Evolutionary conservation across 768 basidiomycete genomes (phyloP).

Genomic region (Suillus brevipes): DNA sequence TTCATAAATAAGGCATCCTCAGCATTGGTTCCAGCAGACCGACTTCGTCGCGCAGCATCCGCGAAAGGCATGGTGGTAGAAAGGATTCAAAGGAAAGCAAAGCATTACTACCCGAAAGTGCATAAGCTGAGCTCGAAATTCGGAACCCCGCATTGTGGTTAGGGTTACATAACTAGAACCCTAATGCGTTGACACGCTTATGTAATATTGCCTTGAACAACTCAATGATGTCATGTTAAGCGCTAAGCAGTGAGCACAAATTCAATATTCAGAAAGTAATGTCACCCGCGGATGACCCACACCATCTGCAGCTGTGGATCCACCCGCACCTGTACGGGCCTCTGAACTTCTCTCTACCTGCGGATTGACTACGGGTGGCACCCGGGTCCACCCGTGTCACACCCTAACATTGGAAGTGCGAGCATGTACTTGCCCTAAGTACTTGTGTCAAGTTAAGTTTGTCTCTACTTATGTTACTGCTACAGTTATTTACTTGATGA

Average conservation of each 20-base stretch:
- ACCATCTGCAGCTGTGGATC: no score
- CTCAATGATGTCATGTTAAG: no score
- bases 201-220: no score
- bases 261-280: no score
- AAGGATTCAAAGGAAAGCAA: not conserved
- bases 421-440: not conserved
- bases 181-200: no score
- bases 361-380: no score
- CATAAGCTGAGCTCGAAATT: constrained; percentile 16
- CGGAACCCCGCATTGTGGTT: constrained; percentile 31
- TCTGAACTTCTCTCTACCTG: no score
- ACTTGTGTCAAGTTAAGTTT: not conserved
- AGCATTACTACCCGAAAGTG: not conserved
- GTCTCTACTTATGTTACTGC: not conserved
- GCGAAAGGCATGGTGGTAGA: not conserved
- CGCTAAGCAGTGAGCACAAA: no score
- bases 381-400: no score
- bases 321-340: no score
- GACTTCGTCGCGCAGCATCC: constrained; percentile 6
- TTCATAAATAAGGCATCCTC: constrained; percentile 24
- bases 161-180: constrained; percentile 17
- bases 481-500: not conserved
- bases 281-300: no score
- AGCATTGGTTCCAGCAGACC: constrained; percentile 1
- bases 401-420: no score